Conservation (phyloP, 768 basidiomycete genomes). For the Sarcomyxa edulis region DNA sequence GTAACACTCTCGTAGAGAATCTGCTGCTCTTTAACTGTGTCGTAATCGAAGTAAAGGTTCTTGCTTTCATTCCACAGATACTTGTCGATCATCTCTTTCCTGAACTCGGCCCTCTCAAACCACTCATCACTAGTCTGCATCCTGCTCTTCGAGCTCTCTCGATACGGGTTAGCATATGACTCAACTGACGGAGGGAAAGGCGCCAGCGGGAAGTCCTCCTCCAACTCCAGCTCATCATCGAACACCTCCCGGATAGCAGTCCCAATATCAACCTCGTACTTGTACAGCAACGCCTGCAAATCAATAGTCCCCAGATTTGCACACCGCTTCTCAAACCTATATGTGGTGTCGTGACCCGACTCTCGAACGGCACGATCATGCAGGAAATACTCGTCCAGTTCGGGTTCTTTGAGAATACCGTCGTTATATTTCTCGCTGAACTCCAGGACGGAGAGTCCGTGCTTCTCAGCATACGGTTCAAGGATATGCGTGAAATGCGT, state of each 20-base stretch:
- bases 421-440: slow-evolving; percentile 96
- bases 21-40: slow-evolving; percentile 87
- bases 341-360: slow-evolving; percentile 94
- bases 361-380: slow-evolving; percentile 97
- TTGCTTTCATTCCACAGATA: slow-evolving; percentile 97
- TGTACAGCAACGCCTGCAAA: slow-evolving; percentile 92
- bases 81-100: slow-evolving; percentile 84
- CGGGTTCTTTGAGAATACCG: slow-evolving; percentile 76
- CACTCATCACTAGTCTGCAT: slow-evolving; percentile 82
- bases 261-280: slow-evolving; percentile 98
- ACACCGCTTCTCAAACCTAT: slow-evolving; percentile 96
- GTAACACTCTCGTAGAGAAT: slow-evolving; percentile 97
- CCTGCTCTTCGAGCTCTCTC: slow-evolving; percentile 54
- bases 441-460: slow-evolving; percentile 90
- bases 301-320: slow-evolving; percentile 97
- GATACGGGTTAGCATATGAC: slow-evolving; percentile 56
- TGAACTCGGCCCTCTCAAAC: slow-evolving; percentile 84
- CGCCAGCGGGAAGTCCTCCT: slow-evolving; percentile 86
- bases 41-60: slow-evolving; percentile 93
- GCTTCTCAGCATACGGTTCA: slow-evolving; percentile 89
- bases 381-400: slow-evolving; percentile 93
- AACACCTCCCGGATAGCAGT: slow-evolving; percentile 95
- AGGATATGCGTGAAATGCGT: slow-evolving; percentile 97
- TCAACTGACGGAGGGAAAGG: slow-evolving; percentile 86
- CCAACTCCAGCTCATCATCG: slow-evolving; percentile 85